These are phyloP conservation scores for Cladosporium velox DNA, from an alignment of 2,329 filamentous ascomycete species.

Conservation along the genomic window DNA sequence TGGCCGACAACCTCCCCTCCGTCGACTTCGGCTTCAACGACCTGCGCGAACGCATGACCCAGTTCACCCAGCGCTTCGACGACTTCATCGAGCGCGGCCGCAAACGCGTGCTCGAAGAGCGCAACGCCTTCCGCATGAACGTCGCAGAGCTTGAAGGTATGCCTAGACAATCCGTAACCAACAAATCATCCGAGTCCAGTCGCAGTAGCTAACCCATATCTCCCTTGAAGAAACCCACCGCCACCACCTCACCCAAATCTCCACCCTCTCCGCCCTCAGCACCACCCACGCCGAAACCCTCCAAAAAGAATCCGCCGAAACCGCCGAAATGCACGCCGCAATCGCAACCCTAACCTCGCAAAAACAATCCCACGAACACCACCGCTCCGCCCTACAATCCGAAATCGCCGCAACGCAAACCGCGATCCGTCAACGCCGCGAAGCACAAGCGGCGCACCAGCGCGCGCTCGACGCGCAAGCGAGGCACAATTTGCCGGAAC, in stretches of 20 bases:
- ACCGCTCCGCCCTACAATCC: conserved; percentile 57
- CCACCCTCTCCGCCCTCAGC: conserved; percentile 58
- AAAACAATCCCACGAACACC: conserved; percentile 56
- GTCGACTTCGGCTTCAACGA: conserved; percentile 97
- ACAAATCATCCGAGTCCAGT: background rate
- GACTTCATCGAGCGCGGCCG: conserved; percentile 89
- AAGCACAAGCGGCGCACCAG: conserved; percentile 72
- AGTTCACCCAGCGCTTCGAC: conserved; percentile 88
- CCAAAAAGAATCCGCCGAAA: conserved; percentile 76
- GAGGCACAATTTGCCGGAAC: conserved; percentile 85
- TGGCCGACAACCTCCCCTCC: conserved; percentile 77
- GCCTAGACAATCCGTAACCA: conserved; percentile 24
- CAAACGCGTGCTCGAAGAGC: conserved; percentile 86
- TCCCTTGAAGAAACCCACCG: conserved; percentile 6
- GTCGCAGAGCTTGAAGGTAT: conserved; percentile 86
- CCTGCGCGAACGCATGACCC: conserved; percentile 89
- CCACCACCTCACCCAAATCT: background rate
- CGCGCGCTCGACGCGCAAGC: conserved; percentile 78
- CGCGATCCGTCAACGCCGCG: conserved; percentile 67
- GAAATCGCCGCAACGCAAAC: conserved; percentile 67
- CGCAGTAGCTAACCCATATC: conserved; percentile 21
- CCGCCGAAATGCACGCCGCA: conserved; percentile 62
- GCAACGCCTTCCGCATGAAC: conserved; percentile 90
- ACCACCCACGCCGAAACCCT: conserved; percentile 71
- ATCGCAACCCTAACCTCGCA: conserved; percentile 59